Percentiles rank a stretch among this genome's conserved stretches.
Evolutionary conservation across 2,329 filamentous ascomycete genomes (phyloP).

Genomic region (Penicillium sp.): DNA sequence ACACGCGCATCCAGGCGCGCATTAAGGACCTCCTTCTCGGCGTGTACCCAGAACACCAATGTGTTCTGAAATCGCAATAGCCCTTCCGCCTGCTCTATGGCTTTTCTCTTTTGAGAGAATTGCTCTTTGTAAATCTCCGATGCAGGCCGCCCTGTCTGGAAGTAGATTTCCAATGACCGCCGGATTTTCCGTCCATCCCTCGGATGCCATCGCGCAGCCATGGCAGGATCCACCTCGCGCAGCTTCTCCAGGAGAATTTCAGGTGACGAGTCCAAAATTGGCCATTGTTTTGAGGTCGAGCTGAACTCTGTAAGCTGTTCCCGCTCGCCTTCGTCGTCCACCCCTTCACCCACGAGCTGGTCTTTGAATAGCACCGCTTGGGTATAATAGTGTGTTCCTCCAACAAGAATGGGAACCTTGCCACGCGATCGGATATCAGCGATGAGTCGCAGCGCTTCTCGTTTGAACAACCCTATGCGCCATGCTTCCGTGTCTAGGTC

Average conservation of each 20-base stretch:
- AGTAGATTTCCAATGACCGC: constrained; percentile 84
- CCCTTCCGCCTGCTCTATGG: constrained; percentile 25
- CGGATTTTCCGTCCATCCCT: constrained; percentile 88
- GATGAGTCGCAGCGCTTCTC: constrained; percentile 67
- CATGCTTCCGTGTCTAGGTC: constrained; percentile 74
- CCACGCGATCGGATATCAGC: constrained; percentile 74
- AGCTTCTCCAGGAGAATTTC: constrained; percentile 72
- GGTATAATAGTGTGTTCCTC: constrained; percentile 93
- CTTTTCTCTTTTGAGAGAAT: constrained; percentile 36
- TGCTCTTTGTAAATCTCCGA: constrained; percentile 88
- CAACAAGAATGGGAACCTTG: constrained; percentile 83
- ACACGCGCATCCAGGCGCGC: constrained; percentile 73
- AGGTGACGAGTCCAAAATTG: constrained; percentile 70
- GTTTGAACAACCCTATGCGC: constrained; percentile 76
- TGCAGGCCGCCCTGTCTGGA: constrained; percentile 75
- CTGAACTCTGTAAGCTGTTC: constrained; percentile 22
- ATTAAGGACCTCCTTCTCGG: constrained; percentile 66
- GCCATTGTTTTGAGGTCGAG: constrained; percentile 51
- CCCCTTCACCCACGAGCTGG: constrained; percentile 52
- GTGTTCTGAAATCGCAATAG: constrained; percentile 54
- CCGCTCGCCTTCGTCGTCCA: constrained; percentile 26
- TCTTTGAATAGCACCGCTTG: constrained; percentile 84
- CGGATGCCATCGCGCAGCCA: constrained; percentile 91
- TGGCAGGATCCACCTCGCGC: constrained; percentile 77
- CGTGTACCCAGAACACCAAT: constrained; percentile 84